These are phyloP conservation scores for Chara braunii DNA, from an alignment of 139 green algal genomes.

Conservation along the genomic window DNA sequence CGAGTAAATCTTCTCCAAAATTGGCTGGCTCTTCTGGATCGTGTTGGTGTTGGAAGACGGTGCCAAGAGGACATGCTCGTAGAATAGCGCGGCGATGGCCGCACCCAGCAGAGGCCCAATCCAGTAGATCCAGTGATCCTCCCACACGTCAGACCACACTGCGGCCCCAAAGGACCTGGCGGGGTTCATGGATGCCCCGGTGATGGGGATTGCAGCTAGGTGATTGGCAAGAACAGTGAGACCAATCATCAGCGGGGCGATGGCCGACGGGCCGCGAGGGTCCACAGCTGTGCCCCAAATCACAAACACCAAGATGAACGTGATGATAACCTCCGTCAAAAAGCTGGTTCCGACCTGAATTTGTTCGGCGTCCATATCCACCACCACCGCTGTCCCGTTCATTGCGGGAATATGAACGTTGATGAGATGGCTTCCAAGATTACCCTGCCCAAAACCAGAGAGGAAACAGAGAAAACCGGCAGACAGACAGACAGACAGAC, in stretches of 20 bases:
- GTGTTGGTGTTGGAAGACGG: no score
- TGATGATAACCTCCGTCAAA: constrained; percentile 17
- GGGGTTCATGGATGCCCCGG: constrained; percentile 34
- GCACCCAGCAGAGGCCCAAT: constrained; percentile 23
- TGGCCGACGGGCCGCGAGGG: neutral
- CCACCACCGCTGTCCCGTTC: no score
- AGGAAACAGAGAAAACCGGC: no score
- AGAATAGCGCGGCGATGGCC: constrained; percentile 7
- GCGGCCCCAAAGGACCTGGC: constrained; percentile 34
- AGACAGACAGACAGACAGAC: no score
- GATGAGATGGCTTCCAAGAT: no score
- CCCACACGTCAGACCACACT: constrained; percentile 13
- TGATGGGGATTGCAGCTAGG: constrained; percentile 14
- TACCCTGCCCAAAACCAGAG: no score
- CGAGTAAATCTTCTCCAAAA: no score
- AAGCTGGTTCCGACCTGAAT: no score
- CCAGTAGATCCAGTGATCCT: constrained; percentile 43
- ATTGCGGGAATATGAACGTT: no score
- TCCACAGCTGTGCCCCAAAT: constrained; percentile 19
- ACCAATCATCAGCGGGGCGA: constrained; percentile 35
- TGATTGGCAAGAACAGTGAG: constrained; percentile 29
- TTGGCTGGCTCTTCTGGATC: no score
- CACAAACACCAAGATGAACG: constrained; percentile 32
- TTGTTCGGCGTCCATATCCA: no score
- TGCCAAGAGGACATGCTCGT: constrained; percentile 8